Evolutionary conservation across 495 filamentous ascomycete species (phyloP), one percentile per base, ranked within the genome.

Genomic region (Penicillium flavigenum): DNA sequence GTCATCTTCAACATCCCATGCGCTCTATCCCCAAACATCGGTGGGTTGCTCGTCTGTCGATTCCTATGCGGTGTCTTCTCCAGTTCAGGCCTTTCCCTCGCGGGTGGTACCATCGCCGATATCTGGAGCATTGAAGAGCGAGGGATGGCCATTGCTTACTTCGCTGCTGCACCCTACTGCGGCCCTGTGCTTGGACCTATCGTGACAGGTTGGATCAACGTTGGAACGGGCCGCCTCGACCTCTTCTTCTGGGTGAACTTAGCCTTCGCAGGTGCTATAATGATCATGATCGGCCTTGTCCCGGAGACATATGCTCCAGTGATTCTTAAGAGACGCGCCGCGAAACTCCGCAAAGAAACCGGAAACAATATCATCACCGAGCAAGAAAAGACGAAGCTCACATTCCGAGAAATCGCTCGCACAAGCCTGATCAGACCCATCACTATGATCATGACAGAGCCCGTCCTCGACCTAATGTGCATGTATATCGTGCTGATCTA

Each of bases 401-500:
- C 63, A 0, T 41, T 77, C 9, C 26, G 58, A 5, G 68, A 79
- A 46, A 77, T 83, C 47, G 72, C 82, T 61, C 78, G 76, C 49
- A 77, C 73, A 27, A 75, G 76, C 19, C 59, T 86, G 1, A 66
- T 69, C 24, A 72, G 71, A 3, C 71, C 71, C 2, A 65, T 72
- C 36, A 65, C 64, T 4, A 68, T 74, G 65, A 69, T 74, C 38
- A 55, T 71, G 72, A 55, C 84, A 69, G 53, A 74, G 17, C 81
- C 84, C 6, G 83, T 88, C 43, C 77, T 83, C 29, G 74, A 83
- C 48, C 66, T 84, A 5, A 79, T 86, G 52, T 83, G 80, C 36
- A 61, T 88, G 27, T 91, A 91, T 69, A 81, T 89, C 62, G 81
- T 86, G 12, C 78, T 89, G 43, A 77, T 83, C 20, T 90, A 89